These are phyloP conservation scores for Metschnikowia lachancei DNA, from an alignment of 805 yeast genomes.

Conservation along the genomic window DNA sequence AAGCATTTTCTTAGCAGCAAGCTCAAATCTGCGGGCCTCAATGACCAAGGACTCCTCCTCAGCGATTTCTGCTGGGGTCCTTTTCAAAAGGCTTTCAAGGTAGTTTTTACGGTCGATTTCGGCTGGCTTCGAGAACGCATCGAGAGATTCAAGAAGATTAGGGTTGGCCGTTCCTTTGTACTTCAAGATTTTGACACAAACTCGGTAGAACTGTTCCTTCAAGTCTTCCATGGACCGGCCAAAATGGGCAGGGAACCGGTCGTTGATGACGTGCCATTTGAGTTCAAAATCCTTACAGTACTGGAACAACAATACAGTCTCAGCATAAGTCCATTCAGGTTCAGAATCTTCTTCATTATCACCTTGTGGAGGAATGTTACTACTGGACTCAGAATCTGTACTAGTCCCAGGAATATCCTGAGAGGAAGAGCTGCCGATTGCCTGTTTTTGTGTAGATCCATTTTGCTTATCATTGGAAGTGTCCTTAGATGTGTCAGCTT, in stretches of 20 bases:
- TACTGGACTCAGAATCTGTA: too few relatives aligned
- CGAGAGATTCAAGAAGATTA: conserved; percentile 56
- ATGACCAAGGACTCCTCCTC: conserved; percentile 94
- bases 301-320: conserved; percentile 75
- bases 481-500: too few relatives aligned
- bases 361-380: neutral
- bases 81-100: conserved; percentile 65
- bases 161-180: conserved; percentile 43
- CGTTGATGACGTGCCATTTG: conserved; percentile 65
- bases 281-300: conserved; percentile 60
- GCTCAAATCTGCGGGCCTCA: conserved; percentile 89
- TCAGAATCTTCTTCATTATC: conserved; percentile 26
- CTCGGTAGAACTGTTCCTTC: conserved; percentile 74
- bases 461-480: too few relatives aligned
- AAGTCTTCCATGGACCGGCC: conserved; percentile 68
- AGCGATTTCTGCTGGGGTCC: conserved; percentile 96
- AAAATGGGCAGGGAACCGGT: conserved; percentile 45
- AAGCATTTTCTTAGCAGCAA: conserved; percentile 85
- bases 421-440: too few relatives aligned
- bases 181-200: conserved; percentile 50
- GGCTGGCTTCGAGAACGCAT: conserved; percentile 60
- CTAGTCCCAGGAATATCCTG: too few relatives aligned
- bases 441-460: too few relatives aligned
- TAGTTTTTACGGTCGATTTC: conserved; percentile 82
- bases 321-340: conserved; percentile 66